A percentile compares a stretch with the other conserved stretches of the same genome.
Evolutionary conservation across 1,139 yeast genomes (phyloP).

Genomic region (Yamadazyma triangularis): DNA sequence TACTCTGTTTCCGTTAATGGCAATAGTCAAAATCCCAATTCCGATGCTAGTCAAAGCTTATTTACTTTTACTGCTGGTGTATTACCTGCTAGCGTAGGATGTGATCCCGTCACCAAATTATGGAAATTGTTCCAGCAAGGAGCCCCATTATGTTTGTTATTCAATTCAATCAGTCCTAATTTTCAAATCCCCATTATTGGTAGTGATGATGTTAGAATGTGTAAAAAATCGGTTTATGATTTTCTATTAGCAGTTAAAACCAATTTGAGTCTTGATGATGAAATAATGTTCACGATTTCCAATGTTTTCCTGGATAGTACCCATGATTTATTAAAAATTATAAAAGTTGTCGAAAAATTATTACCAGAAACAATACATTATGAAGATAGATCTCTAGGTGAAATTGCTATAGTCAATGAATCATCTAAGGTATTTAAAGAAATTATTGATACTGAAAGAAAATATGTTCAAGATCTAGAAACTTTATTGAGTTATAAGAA

Average conservation of each 20-base stretch:
- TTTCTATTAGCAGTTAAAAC: conserved; percentile 84
- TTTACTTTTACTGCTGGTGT: conserved; percentile 73
- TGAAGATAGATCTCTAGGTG: conserved; percentile 16
- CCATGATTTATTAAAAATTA: conserved; percentile 67
- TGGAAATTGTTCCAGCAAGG: conserved; percentile 92
- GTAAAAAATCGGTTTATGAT: conserved; percentile 88
- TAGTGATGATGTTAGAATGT: conserved; percentile 75
- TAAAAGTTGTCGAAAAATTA: conserved; percentile 62
- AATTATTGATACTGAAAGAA: conserved; percentile 83
- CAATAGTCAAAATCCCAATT: conserved; percentile 4
- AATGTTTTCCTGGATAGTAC: conserved; percentile 84
- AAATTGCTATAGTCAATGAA: conserved; percentile 41
- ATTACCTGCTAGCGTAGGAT: conserved; percentile 63
- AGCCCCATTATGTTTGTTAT: conserved; percentile 81
- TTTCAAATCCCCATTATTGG: conserved; percentile 50
- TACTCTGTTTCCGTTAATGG: conserved; percentile 8
- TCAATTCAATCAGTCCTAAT: conserved; percentile 49
- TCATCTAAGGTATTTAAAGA: conserved; percentile 81
- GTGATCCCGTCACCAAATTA: conserved; percentile 90
- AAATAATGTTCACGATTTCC: conserved; percentile 76
- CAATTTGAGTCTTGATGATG: conserved; percentile 71
- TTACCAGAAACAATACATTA: conserved; percentile 16
- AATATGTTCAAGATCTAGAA: conserved; percentile 88
- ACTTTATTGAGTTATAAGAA: conserved; percentile 61
- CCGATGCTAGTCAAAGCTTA: conserved; percentile 22